Evolutionary conservation across 2,329 filamentous ascomycete species (phyloP), one percentile per base, ranked within the genome.

Genomic region (Anthostomella pinea): DNA sequence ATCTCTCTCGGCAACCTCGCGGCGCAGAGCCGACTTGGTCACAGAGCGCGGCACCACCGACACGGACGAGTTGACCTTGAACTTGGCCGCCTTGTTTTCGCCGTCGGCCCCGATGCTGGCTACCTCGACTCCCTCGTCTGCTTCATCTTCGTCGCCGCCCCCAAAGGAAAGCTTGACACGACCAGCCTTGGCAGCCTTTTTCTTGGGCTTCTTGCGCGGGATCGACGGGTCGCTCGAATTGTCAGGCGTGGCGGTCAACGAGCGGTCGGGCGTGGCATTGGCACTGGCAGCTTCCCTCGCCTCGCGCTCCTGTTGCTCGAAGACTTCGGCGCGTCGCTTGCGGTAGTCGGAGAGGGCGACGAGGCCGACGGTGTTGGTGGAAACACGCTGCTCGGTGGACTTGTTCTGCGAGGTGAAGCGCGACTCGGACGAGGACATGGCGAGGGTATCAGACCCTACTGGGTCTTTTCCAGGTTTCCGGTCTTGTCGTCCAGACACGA

Each of bases 311-410:
- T 93, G 91, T 58, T 87, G 83, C 62, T 96, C 91, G 30, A 95
- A 71, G n/a, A 90, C 87, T 64, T 96, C 88, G 52, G 89, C 90
- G 63, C 91, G 87, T 41, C 93, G 83, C 68, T 98, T 97, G 64
- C 91, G 88, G 63, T 95, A 97, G 60, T 97, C 93, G 48, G 87
- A 88, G 27, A 96, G 81, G 39, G 87, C 80, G 35, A 97, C 91
- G 3, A 98, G 81, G 25, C 93, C 93, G 49, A 96, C 89, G 0
- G 88, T 95, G 56, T 88, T 82, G 35, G 81, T 87, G 42, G 91
- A 91, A 30, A 95, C 74, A 10, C 88, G 73, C 57, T 95, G 83
- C 61, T 91, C 80, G 2, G 87, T 85, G 1, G 85, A 85, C 50
- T 83, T 74, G 46, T 81, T 83, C 57, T 90, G 85, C 26, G 83